Evolutionary conservation across 257 asterid genomes (phyloP), one percentile per base, ranked within the genome.

Genomic region (Knoxia roxburghii): DNA sequence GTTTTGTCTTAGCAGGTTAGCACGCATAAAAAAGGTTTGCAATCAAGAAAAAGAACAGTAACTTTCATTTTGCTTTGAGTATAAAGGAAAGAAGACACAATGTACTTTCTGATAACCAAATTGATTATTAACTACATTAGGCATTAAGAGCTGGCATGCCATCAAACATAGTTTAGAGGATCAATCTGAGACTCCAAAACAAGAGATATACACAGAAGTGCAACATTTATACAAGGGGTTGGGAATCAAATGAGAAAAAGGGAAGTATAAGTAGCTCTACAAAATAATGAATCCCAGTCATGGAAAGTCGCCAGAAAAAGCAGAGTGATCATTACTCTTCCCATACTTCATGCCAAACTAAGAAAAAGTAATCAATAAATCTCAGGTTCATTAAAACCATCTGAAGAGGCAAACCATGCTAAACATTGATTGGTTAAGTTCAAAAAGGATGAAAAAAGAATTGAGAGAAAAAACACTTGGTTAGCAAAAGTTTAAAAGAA

Each of bases 391-490:
- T 17, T 24, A 11, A 52, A 26, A 43, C 51, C 20, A 35, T 59
- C 33, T 30, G n/a, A 30, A 57, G 45, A 45, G 15, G 58, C 10
- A 56, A 39, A 52, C 39, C n/a, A 41, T 27, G 37, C 45, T 32
- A 14, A 24, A 20, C 26, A 53, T 27, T 43, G 52, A 24, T 62
- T 20, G 30, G 43, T 56, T 62, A 39, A 48, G 68, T n/a, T n/a
- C n/a, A n/a, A n/a, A n/a, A 71, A 77, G 60, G 69, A 41, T 72
- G 56, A 58, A 32, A 65, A n/a, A 75, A 41, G 55, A 58, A 21
- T 37, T 65, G 65, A 70, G 72, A 75, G 60, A 67, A 63, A 39
- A 51, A 69, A 21, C 51, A 60, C 32, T 29, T 59, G 33, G 32
- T 69, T 68, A 68, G 63, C 49, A 56, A 58, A 21, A 70, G 66